These are phyloP conservation scores for Neofusicoccum cordaticola DNA, from an alignment of 2,329 filamentous ascomycete species.

Conservation along the genomic window DNA sequence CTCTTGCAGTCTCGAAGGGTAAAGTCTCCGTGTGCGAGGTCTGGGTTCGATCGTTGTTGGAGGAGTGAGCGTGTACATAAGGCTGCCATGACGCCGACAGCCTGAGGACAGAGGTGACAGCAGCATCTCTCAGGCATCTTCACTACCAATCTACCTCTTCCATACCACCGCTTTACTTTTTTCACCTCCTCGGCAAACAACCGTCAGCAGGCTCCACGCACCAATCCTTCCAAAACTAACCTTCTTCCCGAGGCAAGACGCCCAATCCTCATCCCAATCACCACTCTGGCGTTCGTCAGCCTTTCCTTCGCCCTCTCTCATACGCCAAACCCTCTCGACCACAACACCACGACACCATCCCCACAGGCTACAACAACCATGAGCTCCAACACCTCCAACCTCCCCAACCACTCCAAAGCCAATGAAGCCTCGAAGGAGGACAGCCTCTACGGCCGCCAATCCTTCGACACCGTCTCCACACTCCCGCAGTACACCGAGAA, in stretches of 20 bases:
- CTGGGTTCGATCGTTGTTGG: too few relatives aligned
- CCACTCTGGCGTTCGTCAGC: neutral
- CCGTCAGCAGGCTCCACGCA: too few relatives aligned
- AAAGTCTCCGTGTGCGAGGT: too few relatives aligned
- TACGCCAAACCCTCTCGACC: neutral
- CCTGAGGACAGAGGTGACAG: too few relatives aligned
- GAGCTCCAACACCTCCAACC: too few relatives aligned
- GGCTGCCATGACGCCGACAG: too few relatives aligned
- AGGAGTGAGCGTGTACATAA: too few relatives aligned
- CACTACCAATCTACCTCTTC: too few relatives aligned
- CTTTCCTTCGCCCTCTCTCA: neutral
- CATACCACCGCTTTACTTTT: too few relatives aligned
- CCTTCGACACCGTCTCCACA: neutral
- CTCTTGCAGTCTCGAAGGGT: too few relatives aligned
- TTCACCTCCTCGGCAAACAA: too few relatives aligned
- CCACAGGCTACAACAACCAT: neutral
- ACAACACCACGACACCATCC: neutral
- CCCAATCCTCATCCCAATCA: neutral
- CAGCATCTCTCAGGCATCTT: too few relatives aligned
- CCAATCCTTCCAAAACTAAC: neutral
- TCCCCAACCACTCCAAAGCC: neutral
- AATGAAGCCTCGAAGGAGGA: neutral
- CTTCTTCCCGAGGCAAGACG: neutral
- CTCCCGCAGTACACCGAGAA: neutral
- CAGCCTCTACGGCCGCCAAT: neutral